phyloP scores from a whole-genome alignment of 75 land plant species.

The Sequoia sempervirens region DNA sequence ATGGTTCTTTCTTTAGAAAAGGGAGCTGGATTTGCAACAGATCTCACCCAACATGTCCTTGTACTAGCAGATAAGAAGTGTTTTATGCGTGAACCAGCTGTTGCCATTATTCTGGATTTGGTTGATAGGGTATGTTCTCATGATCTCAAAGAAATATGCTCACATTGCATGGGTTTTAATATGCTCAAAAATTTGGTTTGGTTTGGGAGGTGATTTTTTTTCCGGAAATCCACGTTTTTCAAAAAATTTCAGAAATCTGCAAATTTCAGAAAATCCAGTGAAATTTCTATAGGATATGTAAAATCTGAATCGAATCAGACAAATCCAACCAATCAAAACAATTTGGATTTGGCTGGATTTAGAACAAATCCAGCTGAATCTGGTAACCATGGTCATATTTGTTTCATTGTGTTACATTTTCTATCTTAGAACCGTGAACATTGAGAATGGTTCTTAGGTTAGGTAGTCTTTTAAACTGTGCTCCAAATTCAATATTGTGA shows the following conservation, averaged over 20 bases:
- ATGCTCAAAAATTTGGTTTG: too few relatives aligned
- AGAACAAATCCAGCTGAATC: too few relatives aligned
- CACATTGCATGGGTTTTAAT: neutral
- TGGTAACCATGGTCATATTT: neutral
- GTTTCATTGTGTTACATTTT: neutral
- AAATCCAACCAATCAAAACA: too few relatives aligned
- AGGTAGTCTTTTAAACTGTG: neutral
- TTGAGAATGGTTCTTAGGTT: neutral
- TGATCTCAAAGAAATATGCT: neutral
- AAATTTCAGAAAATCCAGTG: too few relatives aligned
- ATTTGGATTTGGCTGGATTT: too few relatives aligned
- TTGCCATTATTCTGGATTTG: conserved; percentile 55
- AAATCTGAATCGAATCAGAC: too few relatives aligned
- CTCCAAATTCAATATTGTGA: neutral
- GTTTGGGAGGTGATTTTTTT: too few relatives aligned
- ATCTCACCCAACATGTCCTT: conserved; percentile 45
- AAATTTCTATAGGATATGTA: too few relatives aligned
- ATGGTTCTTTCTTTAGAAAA: conserved; percentile 15
- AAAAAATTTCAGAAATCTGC: too few relatives aligned
- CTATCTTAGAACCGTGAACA: neutral
- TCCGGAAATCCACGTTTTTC: too few relatives aligned
- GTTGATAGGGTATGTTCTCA: conserved; percentile 54
- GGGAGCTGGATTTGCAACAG: conserved; percentile 32
- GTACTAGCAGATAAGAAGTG: conserved; percentile 69
- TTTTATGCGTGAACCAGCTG: conserved; percentile 87